These are phyloP conservation scores for Dovyalis caffra DNA, from an alignment of 345 rosid species.

Conservation along the genomic window DNA sequence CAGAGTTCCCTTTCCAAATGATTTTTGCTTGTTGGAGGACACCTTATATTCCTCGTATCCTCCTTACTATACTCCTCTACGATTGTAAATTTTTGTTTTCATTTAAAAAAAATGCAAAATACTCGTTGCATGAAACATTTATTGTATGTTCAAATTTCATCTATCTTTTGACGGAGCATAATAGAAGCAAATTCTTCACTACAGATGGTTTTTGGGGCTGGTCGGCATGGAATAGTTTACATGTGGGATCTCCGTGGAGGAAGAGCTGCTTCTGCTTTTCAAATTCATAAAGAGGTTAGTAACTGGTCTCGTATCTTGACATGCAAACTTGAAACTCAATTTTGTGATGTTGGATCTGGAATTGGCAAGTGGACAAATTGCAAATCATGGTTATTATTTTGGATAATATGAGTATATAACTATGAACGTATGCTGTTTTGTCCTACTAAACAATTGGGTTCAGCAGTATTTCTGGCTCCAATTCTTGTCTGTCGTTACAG, in stretches of 20 bases:
- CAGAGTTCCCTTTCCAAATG: no score
- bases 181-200: slow-evolving; percentile 15
- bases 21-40: no score
- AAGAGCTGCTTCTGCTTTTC: slow-evolving; percentile 60
- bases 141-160: no score
- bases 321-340: neutral
- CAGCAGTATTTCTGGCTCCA: neutral
- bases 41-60: no score
- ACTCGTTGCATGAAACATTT: no score
- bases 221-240: slow-evolving; percentile 62
- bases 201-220: slow-evolving; percentile 77
- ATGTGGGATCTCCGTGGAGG: slow-evolving; percentile 97
- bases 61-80: no score
- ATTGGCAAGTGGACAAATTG: neutral
- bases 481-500: neutral
- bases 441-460: neutral
- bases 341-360: neutral
- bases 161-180: slow-evolving; percentile 5
- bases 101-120: no score
- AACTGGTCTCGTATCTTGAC: neutral
- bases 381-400: no score
- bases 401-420: neutral
- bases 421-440: neutral
- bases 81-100: no score
- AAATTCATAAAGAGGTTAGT: slow-evolving; percentile 60